Base-by-base conservation (phyloP, 2,329 filamentous ascomycete genomes). In the Aspergillus brunneoviolaceus region DNA sequence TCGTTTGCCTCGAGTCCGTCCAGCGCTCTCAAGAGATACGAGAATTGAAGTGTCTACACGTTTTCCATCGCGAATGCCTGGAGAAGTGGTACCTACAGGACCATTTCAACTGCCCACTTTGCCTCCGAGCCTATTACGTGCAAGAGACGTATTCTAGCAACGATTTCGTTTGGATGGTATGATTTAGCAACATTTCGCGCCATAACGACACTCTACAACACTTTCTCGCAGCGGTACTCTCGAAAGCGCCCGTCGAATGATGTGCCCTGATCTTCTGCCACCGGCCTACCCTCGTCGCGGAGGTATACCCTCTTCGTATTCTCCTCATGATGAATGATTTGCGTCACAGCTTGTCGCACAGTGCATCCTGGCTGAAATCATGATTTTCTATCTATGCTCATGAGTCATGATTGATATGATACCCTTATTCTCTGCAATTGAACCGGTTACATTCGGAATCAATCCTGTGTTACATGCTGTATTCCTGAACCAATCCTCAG, bases 1-100 rank as follows among this genome's bases (percentile, higher is more conserved):
- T 70, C 3, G 69, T 77, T 39, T 77, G 75, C 53, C 66, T 77
- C n/a, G 75, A 77, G 6, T 69, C 72, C 27, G 75, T 77, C 35
- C 65, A 69, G 12, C 72, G 67, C 35, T 65, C 64, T 4, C 71
- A 77, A 31, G 70, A 76, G 33, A 76, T 77, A 54, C 71, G 72
- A 27, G 73, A 77, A 56, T 61, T 77, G 55, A 72, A 71, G 57
- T 77, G 75, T 54, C 63, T 74, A 59, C 75, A 77, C 56, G 74
- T 77, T 19, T 77, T 77, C 56, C 75, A 77, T 58, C 69, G 71
- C 25, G 74, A 76, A 55, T 77, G 75, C 55, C 62, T 77, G 25
- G 75, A 77, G 47, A 75, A 72, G 60, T 77, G 75, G 75, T 77
- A 73, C 56, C 63, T 77, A 45, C 68, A 73, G 12, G 70, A 75